phyloP scores from a whole-genome alignment of 768 basidiomycete genomes.

The Leccinellum rugosiceps region DNA sequence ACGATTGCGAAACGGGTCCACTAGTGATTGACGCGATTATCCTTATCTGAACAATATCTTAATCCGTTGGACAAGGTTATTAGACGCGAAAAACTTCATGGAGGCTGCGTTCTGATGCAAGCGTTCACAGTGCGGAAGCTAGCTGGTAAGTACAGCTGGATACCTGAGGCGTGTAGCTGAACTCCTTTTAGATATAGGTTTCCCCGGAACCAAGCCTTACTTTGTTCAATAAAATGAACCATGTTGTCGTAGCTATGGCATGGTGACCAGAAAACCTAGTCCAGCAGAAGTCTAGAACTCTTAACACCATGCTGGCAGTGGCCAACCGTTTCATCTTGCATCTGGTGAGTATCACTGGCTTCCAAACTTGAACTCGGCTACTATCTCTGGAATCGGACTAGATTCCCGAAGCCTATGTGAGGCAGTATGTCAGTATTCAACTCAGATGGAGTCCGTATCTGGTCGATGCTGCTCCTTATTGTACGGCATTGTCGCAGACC shows the following conservation, averaged over 20 bases:
- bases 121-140: too few relatives aligned
- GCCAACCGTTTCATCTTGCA: background rate
- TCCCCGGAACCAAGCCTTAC: background rate
- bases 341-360: background rate
- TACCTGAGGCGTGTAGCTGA: too few relatives aligned
- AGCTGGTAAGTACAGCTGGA: constrained; percentile 14
- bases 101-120: constrained; percentile 14
- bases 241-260: background rate
- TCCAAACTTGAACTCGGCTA: background rate
- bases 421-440: background rate
- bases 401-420: background rate
- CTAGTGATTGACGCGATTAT: constrained; percentile 17
- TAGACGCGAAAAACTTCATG: constrained; percentile 17
- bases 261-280: background rate
- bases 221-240: background rate
- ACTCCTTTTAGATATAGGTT: constrained; percentile 8
- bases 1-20: constrained; percentile 18
- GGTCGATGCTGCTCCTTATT: background rate
- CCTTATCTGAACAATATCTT: constrained; percentile 3
- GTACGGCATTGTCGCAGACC: background rate
- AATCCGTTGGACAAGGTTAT: background rate
- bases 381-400: background rate
- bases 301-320: background rate
- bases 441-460: background rate
- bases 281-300: background rate